These are phyloP conservation scores for Berkeleyomyces basicola DNA, from an alignment of 2,329 filamentous ascomycete species.

Conservation along the genomic window DNA sequence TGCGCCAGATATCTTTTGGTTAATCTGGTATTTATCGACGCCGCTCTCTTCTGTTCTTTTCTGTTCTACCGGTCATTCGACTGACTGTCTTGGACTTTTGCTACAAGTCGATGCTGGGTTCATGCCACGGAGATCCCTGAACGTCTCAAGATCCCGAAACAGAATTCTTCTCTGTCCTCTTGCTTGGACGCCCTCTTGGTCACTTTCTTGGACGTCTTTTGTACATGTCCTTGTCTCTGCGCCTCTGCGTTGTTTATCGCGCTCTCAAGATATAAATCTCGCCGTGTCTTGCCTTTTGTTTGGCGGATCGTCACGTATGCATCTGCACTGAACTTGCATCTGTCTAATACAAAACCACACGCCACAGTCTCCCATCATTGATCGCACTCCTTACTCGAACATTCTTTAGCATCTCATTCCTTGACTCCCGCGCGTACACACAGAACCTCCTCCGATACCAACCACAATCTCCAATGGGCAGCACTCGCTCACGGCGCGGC, in stretches of 20 bases:
- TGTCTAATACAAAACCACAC: not conserved
- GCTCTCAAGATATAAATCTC: too few relatives aligned
- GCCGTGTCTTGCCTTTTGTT: too few relatives aligned
- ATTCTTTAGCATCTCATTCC: not conserved
- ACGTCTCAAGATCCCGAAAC: not conserved
- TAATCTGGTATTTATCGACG: not conserved
- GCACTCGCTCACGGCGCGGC: slow-evolving; percentile 11
- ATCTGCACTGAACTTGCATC: not conserved
- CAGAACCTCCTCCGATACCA: not conserved
- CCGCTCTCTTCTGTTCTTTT: not conserved
- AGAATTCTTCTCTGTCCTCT: not conserved
- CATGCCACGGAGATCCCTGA: not conserved
- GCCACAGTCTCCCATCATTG: not conserved
- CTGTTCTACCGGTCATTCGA: not conserved
- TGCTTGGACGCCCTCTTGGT: not conserved
- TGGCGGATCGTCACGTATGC: not conserved
- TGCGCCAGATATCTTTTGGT: not conserved
- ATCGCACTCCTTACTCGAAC: not conserved
- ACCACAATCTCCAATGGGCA: slow-evolving; percentile 9
- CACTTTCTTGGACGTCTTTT: not conserved
- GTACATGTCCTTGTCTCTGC: not conserved
- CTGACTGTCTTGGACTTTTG: not conserved
- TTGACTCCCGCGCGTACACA: too few relatives aligned
- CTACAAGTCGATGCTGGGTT: not conserved
- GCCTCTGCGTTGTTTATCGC: too few relatives aligned